Evolutionary conservation across 129 eudicot species (phyloP), one percentile per base, ranked within the genome.

Genomic region (Artemisia tridentata): DNA sequence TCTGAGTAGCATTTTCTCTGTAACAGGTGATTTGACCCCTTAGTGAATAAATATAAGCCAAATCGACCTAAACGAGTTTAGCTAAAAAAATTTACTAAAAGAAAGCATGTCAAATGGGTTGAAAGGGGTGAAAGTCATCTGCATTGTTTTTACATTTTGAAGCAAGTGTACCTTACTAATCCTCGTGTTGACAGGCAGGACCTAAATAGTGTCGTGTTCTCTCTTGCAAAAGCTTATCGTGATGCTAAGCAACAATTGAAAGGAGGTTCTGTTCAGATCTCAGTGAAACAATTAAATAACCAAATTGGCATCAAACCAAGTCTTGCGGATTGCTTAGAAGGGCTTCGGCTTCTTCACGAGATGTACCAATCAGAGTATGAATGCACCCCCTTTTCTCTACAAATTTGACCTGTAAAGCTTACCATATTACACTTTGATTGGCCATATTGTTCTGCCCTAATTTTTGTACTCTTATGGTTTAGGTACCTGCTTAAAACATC

Each of bases 281-380:
- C 85, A 5, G 16, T 38, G 57, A 85, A 86, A 77, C 97, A 89
- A 43, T 79, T 87, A 78, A 71, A 90, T 60, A 87, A 89, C 51
- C 72, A 74, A 14, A 75, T 89, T 48, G 96, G 92, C 64, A 58
- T 85, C 48, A 89, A 87, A 82, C 96, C 96, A 76, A 85, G 88
- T 67, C 67, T 85, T 76, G 82, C 86, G 21, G 85, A 87, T 77
- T 93, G 96, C 76, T 78, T 93, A 75, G 92, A 87, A 67, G 96
- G 96, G 57, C 92, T 93, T 11, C 67, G 81, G 69, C 73, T 83
- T 76, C 87, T 93, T 65, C 96, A n/a, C n/a, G n/a, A n/a, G n/a
- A n/a, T n/a, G n/a, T n/a, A n/a, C n/a, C n/a, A n/a, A n/a, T n/a
- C n/a, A 71, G 96, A 93, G 98, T 93, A 93, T 52, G 90, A 19